Evolutionary conservation across 306 rosid species (phyloP).

Genomic region (Castanea crenata): DNA sequence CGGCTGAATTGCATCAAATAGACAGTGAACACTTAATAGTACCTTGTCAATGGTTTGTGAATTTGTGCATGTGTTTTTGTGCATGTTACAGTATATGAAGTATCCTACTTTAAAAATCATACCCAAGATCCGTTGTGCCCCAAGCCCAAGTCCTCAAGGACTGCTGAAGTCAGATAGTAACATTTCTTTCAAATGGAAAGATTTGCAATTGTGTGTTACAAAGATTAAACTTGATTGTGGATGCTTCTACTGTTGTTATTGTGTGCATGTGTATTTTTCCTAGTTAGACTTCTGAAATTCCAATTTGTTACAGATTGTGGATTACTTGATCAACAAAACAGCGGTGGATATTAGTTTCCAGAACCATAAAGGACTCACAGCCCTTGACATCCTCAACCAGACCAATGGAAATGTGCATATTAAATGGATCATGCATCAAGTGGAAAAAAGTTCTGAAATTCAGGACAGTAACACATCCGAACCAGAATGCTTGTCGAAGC

Average conservation of each 20-base stretch:
- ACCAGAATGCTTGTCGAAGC: conserved; percentile 7
- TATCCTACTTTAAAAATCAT: too few species aligned
- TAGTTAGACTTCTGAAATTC: not conserved
- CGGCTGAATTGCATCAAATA: too few species aligned
- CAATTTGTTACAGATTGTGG: conserved; percentile 49
- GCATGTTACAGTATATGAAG: too few species aligned
- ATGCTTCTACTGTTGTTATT: not conserved
- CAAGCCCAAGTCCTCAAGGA: too few species aligned
- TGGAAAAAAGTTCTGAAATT: conserved; percentile 6
- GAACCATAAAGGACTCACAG: conserved; percentile 23
- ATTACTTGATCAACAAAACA: conserved; percentile 53
- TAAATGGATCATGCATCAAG: conserved; percentile 28
- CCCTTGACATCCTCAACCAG: conserved; percentile 39
- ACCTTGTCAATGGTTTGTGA: too few species aligned
- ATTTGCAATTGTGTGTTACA: too few species aligned
- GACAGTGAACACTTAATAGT: too few species aligned
- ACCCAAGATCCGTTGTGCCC: too few species aligned
- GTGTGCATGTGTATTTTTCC: not conserved
- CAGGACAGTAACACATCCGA: conserved; percentile 25
- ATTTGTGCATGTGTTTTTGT: too few species aligned
- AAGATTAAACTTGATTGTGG: not conserved
- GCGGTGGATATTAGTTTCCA: conserved; percentile 45
- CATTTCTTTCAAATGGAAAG: too few species aligned
- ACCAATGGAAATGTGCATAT: conserved; percentile 23
- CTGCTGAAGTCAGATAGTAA: too few species aligned